Evolutionary conservation across 495 filamentous ascomycete species (phyloP), one percentile per base, ranked within the genome.

Genomic region (Aspergillus olivimuriae): DNA sequence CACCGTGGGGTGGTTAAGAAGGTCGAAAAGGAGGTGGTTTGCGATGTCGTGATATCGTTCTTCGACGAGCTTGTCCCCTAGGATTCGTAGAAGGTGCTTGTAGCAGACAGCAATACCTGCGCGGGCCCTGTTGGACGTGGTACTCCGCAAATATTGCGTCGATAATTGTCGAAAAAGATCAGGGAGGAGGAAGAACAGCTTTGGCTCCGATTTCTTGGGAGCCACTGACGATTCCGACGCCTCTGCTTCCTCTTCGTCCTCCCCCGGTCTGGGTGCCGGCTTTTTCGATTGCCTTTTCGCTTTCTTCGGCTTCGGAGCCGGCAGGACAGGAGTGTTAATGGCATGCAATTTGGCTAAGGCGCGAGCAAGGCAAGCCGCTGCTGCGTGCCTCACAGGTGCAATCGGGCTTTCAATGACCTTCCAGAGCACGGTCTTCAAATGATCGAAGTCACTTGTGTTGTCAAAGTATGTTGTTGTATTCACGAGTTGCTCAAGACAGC

Each of bases 401-500:
- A 80, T 82, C 2, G 81, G 61, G 33, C 82, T 91, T 39, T 99
- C 92, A 44, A 94, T 81, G 2, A 82, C 74, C 63, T 94, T 95
- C 73, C 86, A 91, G 22, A 94, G 68, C 0, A 82, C 73, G 6
- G 75, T 79, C 50, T 86, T 86, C 17, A 97, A 63, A 42, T 79
- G 86, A 39, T 97, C 92, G 53, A 92, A 95, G 56, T 99, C 94
- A 61, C 74, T 81, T n/a, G 82, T 77, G 56, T 92, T 94, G 49
- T 92, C 84, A 56, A 96, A 96, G 52, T 82, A 91, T 0, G 74
- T 65, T 0, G 89, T 95, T 39, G 70, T 63, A 36, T 72, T 80
- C 22, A 86, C 64, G 40, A 97, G 63, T 35, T 80, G 71, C 55
- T 87, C 85, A 43, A 97, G 61, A 56, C 89, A 94, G 43, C 79